Evolutionary conservation across 2,329 filamentous ascomycete genomes (phyloP).

Genomic region (Sclerotinia nivalis): DNA sequence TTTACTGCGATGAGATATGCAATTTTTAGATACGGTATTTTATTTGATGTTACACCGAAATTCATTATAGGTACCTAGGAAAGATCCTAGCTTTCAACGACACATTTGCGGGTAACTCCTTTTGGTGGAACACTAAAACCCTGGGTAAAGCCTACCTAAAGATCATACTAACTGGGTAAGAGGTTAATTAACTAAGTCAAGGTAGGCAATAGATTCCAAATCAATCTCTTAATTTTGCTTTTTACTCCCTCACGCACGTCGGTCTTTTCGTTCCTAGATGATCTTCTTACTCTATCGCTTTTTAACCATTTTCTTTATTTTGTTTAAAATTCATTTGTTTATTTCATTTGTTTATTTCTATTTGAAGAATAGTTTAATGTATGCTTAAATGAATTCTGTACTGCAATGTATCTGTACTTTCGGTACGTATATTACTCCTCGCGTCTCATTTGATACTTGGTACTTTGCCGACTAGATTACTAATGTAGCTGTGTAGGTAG

Average conservation of each 20-base stretch:
- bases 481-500: conserved; percentile 2
- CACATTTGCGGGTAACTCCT: conserved; percentile 9
- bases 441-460: conserved; percentile 3
- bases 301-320: background rate
- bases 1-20: background rate
- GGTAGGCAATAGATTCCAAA: background rate
- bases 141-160: background rate
- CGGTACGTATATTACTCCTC: background rate
- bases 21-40: conserved; percentile 1
- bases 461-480: background rate
- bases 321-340: background rate
- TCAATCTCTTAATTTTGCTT: conserved; percentile 10
- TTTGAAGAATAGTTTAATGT: background rate
- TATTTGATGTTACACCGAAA: background rate
- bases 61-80: background rate
- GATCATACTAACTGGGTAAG: background rate
- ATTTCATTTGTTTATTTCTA: background rate
- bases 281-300: background rate
- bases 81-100: conserved; percentile 6
- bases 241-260: background rate
- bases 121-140: background rate
- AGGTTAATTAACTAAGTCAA: background rate
- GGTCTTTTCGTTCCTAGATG: conserved; percentile 1
- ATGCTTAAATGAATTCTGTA: background rate
- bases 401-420: background rate